Evolutionary conservation across 257 asterid species (phyloP).

Genomic region (Asclepias syriaca): DNA sequence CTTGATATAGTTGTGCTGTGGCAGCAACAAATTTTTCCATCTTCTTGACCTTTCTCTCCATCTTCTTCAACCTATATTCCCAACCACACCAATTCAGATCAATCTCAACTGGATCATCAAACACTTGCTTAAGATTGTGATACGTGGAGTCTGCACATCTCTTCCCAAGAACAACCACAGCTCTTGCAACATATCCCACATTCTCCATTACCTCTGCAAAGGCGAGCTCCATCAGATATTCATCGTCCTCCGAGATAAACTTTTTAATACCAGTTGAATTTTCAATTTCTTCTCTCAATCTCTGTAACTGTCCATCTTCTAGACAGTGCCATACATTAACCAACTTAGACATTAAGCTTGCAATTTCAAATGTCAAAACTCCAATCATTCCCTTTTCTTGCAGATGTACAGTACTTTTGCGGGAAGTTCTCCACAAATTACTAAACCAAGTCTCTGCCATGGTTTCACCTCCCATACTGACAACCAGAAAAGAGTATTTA

Average conservation of each 20-base stretch:
- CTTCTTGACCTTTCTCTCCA: constrained; percentile 81
- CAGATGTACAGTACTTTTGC: constrained; percentile 44
- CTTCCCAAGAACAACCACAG: constrained; percentile 61
- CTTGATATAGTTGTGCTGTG: constrained; percentile 66
- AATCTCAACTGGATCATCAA: constrained; percentile 43
- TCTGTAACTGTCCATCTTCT: constrained; percentile 43
- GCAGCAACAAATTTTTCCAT: constrained; percentile 79
- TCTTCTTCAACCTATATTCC: constrained; percentile 62
- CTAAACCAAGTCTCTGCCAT: constrained; percentile 54
- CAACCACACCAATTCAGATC: constrained; percentile 50
- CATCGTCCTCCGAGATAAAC: constrained; percentile 60
- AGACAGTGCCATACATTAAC: constrained; percentile 65
- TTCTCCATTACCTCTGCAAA: constrained; percentile 60
- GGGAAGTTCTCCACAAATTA: constrained; percentile 64
- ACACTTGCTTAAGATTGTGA: constrained; percentile 49
- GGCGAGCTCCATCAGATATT: constrained; percentile 64
- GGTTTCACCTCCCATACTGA: constrained; percentile 53
- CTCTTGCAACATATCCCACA: constrained; percentile 42
- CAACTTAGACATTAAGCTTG: constrained; percentile 72
- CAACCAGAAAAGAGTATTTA: constrained; percentile 9
- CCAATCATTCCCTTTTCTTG: constrained; percentile 49
- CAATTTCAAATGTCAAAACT: constrained; percentile 66
- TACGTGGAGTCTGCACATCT: constrained; percentile 51
- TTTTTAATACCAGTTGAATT: constrained; percentile 56
- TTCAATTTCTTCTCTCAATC: constrained; percentile 58